phyloP scores from a whole-genome alignment of 2,329 filamentous ascomycete species.

The Aureobasidium sp. region DNA sequence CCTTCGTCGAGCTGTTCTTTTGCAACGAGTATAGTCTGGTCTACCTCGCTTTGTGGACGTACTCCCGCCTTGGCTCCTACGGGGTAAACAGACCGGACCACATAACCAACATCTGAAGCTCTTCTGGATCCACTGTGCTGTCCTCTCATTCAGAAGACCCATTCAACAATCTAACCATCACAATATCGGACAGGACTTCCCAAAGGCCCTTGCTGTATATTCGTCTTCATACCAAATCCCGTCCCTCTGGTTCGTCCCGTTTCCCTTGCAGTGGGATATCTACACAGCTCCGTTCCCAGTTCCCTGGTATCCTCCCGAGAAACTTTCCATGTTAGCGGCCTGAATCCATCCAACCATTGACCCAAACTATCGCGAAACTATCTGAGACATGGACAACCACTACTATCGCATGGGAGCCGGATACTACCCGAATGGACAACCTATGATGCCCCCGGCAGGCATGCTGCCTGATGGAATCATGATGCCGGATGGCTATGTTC shows the following conservation, averaged over 20 bases:
- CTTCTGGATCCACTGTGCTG: slow-evolving; percentile 6
- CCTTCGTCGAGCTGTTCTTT: not conserved
- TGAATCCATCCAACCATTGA: not conserved
- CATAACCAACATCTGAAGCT: not conserved
- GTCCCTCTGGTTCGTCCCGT: not conserved
- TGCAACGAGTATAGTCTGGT: slow-evolving; percentile 7
- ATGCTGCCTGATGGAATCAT: slow-evolving; percentile 17
- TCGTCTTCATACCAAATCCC: not conserved
- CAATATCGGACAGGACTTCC: not conserved
- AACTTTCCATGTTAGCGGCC: not conserved
- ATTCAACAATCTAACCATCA: not conserved
- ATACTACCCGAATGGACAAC: slow-evolving; percentile 23
- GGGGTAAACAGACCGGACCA: not conserved
- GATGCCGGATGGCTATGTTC: slow-evolving; percentile 18
- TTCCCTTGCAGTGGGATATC: not conserved
- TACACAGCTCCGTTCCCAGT: not conserved
- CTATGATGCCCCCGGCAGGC: slow-evolving; percentile 9
- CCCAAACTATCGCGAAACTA: not conserved
- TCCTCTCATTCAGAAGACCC: slow-evolving; percentile 6
- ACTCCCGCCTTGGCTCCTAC: not conserved
- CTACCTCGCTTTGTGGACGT: not conserved
- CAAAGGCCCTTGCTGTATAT: not conserved
- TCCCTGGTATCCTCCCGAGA: not conserved
- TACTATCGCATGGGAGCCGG: slow-evolving; percentile 18
- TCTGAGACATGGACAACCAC: slow-evolving; percentile 14